These are phyloP conservation scores for Hypholoma fasciculare DNA, from an alignment of 768 basidiomycete genomes.

Conservation along the genomic window DNA sequence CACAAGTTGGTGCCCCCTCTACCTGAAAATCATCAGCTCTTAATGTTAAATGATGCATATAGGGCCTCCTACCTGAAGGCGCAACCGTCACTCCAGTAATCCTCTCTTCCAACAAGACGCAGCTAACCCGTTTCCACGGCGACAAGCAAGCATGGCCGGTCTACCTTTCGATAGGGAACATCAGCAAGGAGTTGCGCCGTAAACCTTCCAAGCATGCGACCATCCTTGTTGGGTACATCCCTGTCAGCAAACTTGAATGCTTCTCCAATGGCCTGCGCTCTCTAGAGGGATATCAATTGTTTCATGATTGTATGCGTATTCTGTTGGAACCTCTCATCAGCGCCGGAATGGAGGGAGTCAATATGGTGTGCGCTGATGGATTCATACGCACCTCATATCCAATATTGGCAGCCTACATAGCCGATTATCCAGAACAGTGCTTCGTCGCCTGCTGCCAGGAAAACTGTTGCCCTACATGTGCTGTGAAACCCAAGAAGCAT, in stretches of 20 bases:
- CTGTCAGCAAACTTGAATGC: conserved; percentile 32
- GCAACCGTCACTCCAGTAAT: conserved; percentile 36
- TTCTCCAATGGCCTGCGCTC: conserved; percentile 25
- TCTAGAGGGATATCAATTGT: conserved; percentile 29
- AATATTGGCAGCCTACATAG: conserved; percentile 36
- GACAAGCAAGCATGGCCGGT: conserved; percentile 42
- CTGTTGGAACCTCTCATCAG: conserved; percentile 22
- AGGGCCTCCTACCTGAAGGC: conserved; percentile 20
- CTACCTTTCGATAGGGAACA: conserved; percentile 40
- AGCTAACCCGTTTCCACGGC: conserved; percentile 32
- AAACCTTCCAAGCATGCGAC: conserved; percentile 26
- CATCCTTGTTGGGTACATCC: conserved; percentile 43
- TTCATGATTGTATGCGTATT: conserved; percentile 28
- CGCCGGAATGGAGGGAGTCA: conserved; percentile 29
- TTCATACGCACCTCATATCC: conserved; percentile 28
- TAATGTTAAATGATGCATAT: neutral
- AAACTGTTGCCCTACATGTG: conserved; percentile 21
- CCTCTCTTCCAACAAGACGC: conserved; percentile 30
- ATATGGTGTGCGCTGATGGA: conserved; percentile 33
- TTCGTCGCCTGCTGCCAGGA: conserved; percentile 26
- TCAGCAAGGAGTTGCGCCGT: conserved; percentile 27
- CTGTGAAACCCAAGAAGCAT: conserved; percentile 11
- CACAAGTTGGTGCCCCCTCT: conserved; percentile 28
- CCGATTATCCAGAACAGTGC: conserved; percentile 42
- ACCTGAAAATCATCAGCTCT: neutral